Percentiles rank a stretch among this genome's conserved stretches.
Conservation (phyloP, 306 rosid species). For the Medicago lupulina region DNA sequence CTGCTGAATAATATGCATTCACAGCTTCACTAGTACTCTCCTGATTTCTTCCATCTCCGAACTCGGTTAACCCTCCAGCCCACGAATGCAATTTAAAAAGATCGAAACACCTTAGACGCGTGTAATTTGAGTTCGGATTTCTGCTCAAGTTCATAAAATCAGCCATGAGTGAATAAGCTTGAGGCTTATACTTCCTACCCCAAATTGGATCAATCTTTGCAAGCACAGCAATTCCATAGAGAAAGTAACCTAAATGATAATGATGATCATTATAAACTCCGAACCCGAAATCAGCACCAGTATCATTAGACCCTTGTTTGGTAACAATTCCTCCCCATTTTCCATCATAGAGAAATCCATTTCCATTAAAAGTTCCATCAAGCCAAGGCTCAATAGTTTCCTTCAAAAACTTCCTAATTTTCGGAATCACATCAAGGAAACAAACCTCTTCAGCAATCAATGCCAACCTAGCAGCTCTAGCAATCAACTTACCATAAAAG, state of each 20-base stretch:
- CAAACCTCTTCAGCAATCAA: constrained; percentile 85
- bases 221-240: constrained; percentile 85
- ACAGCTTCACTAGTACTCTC: constrained; percentile 91
- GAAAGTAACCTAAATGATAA: constrained; percentile 80
- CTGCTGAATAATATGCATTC: constrained; percentile 84
- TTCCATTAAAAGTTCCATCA: constrained; percentile 68
- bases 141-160: constrained; percentile 68
- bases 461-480: constrained; percentile 85
- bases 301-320: constrained; percentile 67
- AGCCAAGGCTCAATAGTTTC: constrained; percentile 85
- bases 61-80: constrained; percentile 77
- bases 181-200: constrained; percentile 75
- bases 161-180: constrained; percentile 69
- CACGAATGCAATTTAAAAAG: constrained; percentile 77
- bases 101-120: constrained; percentile 79
- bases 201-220: constrained; percentile 81
- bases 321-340: constrained; percentile 92
- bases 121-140: constrained; percentile 48
- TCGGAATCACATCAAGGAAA: constrained; percentile 61
- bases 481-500: constrained; percentile 74
- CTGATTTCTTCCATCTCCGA: constrained; percentile 76
- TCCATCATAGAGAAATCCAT: constrained; percentile 78
- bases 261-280: constrained; percentile 87
- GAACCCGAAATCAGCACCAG: constrained; percentile 84
- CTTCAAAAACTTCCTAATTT: constrained; percentile 63